Conservation (phyloP, 2,329 filamentous ascomycete genomes). For the Fusarium sp. region DNA sequence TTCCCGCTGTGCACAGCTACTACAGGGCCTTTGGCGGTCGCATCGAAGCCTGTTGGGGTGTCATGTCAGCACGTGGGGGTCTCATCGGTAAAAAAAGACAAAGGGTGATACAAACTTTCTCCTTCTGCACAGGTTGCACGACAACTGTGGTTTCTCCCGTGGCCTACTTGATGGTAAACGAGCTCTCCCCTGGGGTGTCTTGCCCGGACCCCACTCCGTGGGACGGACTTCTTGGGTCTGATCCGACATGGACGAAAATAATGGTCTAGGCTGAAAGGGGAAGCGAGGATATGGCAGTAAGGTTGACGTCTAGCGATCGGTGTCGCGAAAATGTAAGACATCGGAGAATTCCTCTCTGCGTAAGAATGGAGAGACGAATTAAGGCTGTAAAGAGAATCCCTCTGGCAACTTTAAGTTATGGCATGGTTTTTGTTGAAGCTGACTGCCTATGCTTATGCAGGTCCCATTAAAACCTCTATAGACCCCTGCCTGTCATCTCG, state of each 20-base stretch:
- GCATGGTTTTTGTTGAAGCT: no score
- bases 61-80: not conserved
- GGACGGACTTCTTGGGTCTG: not conserved
- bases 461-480: no score
- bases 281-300: no score
- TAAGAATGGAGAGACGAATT: no score
- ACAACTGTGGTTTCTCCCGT: slow-evolving; percentile 14
- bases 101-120: slow-evolving; percentile 10
- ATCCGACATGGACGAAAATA: not conserved
- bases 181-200: slow-evolving; percentile 14
- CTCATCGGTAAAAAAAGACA: no score
- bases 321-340: no score
- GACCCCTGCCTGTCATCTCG: not conserved
- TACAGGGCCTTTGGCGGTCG: slow-evolving; percentile 25
- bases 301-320: no score
- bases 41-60: slow-evolving; percentile 7
- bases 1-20: slow-evolving; percentile 17
- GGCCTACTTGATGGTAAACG: slow-evolving; percentile 17
- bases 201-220: slow-evolving; percentile 13
- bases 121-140: slow-evolving; percentile 24
- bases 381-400: no score
- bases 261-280: no score
- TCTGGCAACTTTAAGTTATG: no score
- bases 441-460: no score
- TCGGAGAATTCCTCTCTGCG: no score